Evolutionary conservation across 768 basidiomycete species (phyloP), one percentile per base, ranked within the genome.

Genomic region (Serpula lacrymans): DNA sequence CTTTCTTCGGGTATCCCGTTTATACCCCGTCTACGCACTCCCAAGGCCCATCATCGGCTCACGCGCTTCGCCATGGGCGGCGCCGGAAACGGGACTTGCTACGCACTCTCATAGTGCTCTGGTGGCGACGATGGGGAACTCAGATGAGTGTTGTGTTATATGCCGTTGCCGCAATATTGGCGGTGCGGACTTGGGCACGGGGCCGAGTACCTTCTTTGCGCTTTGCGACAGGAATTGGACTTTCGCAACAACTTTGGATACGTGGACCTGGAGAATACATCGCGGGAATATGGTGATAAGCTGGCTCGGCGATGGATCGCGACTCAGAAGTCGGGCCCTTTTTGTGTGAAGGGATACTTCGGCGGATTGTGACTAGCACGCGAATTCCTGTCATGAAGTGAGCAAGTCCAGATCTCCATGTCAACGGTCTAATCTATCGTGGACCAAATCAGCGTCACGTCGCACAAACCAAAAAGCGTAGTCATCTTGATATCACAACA

Each of bases 1-100:
- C 87, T 1, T 88, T 81, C 60, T 89, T 77, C 47, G 86, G 86
- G 3, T 88, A 88, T 53, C 82, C 85, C 5, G 68, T 70, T 10
- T 23, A 49, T 28, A 29, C 67, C 5, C 56, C 59, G 50, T 42
- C 58, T 51, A 42, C 57, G 55, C 41, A 60, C 41, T 37, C 63
- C 56, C 23, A 63, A 9, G 22, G 60, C n/a, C n/a, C n/a, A n/a
- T 34, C 52, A 17, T 37, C 34, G 6, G 62, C 71, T 12, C 63
- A 71, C 36, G 59, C 65, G 12, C 67, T 84, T 47, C 72, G 69
- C 26, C 70, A 79, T 55, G 82, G 82, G 27, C 83, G 80, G 24
- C 74, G 77, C 42, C 75, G 85, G 39, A 83, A 82, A 46, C 74
- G 82, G 49, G 84, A 87, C 55, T 71, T 89, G 18, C 53, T 70